Evolutionary conservation across 768 basidiomycete species (phyloP), one percentile per base, ranked within the genome.

Genomic region (Myochromella boudieri): DNA sequence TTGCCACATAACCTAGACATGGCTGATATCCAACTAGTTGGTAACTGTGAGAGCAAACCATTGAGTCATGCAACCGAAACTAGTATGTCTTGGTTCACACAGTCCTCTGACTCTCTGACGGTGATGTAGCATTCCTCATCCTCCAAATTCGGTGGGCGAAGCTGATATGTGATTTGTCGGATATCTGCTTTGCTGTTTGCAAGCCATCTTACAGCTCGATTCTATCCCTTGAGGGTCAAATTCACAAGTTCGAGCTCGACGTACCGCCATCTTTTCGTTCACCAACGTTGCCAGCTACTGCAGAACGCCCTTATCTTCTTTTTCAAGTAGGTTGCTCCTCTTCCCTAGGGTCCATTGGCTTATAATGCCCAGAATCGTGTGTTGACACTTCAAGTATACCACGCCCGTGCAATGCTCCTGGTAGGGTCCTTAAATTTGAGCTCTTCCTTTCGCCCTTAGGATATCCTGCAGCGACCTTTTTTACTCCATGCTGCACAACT

Each of bases 91-190:
- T 8, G 24, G 10, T 12, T n/a, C 6, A 20, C 8, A 10, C 31
- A 6, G 5, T n/a, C 36, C 26, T 29, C 15, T 40, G 18, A 34
- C 12, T 36, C 4, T 15, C n/a, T 44, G 40, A 22, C 38, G 27
- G 20, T 25, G 29, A 12, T 40, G 20, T 14, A 53, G 48, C 39
- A 24, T 53, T 53, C 24, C 48, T 36, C 10, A 49, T 49, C 18
- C 37, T 53, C 14, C 48, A 49, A 49, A 53, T 53, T 20, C 42
- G 37, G 9, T 53, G 52, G 52, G 37, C 52, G 20, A 53, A 34
- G 22, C 24, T 53, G 31, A 27, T 46, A n/a, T 37, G 52, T 9
- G 42, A 36, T 17, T 21, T 53, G 24, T 53, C 48, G 48, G 52
- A 53, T 20, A 44, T n/a, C 2, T 53, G 48, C 37, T 53, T 49